Percentiles rank a stretch among this genome's conserved stretches.
Evolutionary conservation across 139 green algal species (phyloP).

Genomic region (Chlorella sp.): DNA sequence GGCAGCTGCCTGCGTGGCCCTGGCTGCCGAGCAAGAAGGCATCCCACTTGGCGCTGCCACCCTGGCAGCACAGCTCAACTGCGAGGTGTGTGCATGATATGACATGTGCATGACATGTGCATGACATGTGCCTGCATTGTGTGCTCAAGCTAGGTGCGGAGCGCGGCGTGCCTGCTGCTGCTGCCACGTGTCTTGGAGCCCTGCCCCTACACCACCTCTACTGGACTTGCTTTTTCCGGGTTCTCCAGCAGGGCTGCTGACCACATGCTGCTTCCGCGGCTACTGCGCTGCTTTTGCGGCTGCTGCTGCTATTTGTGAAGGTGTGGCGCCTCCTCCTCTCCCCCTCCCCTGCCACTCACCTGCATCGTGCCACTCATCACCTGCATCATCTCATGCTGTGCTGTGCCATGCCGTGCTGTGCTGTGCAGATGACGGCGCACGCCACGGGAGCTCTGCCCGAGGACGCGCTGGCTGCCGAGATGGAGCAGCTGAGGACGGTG

Average conservation of each 20-base stretch:
- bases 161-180: too few relatives aligned
- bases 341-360: too few relatives aligned
- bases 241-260: too few relatives aligned
- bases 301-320: too few relatives aligned
- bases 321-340: too few relatives aligned
- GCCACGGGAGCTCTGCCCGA: not conserved
- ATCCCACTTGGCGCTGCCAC: not conserved
- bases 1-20: slow-evolving; percentile 15
- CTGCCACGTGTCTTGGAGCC: too few relatives aligned
- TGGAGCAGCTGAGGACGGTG: not conserved
- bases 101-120: not conserved
- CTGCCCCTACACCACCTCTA: too few relatives aligned
- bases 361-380: not conserved
- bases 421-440: not conserved
- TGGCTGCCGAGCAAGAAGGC: slow-evolving; percentile 8
- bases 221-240: too few relatives aligned
- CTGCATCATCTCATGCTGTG: not conserved
- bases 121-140: not conserved
- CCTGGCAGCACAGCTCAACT: not conserved
- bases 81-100: not conserved
- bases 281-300: too few relatives aligned
- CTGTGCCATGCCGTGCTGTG: not conserved
- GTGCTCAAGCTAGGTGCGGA: too few relatives aligned
- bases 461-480: slow-evolving; percentile 28
- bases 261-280: too few relatives aligned